Base-by-base conservation (phyloP, 176 grass and related monocot genomes). In the Phyllostachys edulis region DNA sequence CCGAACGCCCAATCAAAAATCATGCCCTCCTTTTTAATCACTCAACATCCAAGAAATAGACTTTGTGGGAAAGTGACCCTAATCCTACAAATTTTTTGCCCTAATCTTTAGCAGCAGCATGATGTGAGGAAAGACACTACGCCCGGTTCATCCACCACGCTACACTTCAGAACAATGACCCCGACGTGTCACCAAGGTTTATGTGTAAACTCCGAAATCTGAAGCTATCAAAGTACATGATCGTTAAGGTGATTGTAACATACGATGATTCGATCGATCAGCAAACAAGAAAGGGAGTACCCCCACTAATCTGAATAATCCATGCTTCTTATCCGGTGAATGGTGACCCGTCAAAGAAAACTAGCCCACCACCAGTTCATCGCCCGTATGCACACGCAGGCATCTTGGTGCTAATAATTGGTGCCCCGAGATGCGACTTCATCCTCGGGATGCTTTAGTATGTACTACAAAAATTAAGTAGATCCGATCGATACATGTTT, bases 401-500 rank as follows among this genome's bases (percentile, higher is more conserved):
- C 45, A 46, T 21, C 77, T 12, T 21, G 18, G 41, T 4, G 17
- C 47, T 51, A 74, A 86, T 83, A 79, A 90, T 87, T 82, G 65
- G 39, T 26, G 26, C 52, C 9, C 20, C 5, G 20, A 82, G 78
- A 69, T 68, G 76, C 57, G 75, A 80, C 69, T 16, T 14, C 26
- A 79, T 49, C 20, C 32, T 10, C 5, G 11, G 51, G 73, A 41
- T 59, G 73, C 51, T 76, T 76, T 14, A 34, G 34, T 57, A 23
- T 73, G 13, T 71, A 63, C 77, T 23, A 5, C 51, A 56, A 61
- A 75, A 15, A 20, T 29, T 61, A 66, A 57, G 20, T 67, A 59
- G 81, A 77, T 67, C 47, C 61, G 63, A 84, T 84, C 34, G 59
- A 42, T 83, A 86, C 79, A 78, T 86, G 57, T 60, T 86, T 78